Evolutionary conservation across 352 stramenopile species (phyloP).

Genomic region (Pythium vanterpoolii): DNA sequence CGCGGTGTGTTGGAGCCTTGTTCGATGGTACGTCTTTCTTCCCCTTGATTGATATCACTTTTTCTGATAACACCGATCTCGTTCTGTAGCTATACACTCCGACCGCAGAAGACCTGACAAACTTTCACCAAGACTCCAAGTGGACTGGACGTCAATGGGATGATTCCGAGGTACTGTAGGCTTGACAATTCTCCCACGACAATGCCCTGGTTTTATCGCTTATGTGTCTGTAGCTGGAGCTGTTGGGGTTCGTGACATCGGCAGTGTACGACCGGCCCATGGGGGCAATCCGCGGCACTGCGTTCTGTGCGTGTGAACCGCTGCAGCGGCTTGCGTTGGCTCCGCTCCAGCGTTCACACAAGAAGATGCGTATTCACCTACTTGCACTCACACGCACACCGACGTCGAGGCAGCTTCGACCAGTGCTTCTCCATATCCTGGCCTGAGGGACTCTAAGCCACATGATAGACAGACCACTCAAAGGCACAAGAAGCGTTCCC

Average conservation of each 20-base stretch:
- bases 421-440: constrained; percentile 26
- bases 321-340: constrained; percentile 60
- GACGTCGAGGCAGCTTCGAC: constrained; percentile 49
- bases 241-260: constrained; percentile 68
- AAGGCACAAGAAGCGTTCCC: constrained; percentile 2
- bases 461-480: neutral
- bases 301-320: constrained; percentile 61
- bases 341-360: constrained; percentile 3
- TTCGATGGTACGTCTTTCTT: constrained; percentile 46
- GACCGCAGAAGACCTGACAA: constrained; percentile 1
- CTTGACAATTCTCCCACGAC: neutral
- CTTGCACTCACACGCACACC: constrained; percentile 53
- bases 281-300: constrained; percentile 50
- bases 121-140: constrained; percentile 16
- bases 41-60: neutral
- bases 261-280: constrained; percentile 80
- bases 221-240: constrained; percentile 10
- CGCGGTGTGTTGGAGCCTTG: constrained; percentile 56
- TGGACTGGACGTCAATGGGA: constrained; percentile 19
- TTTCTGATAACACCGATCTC: neutral
- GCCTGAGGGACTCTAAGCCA: neutral
- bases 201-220: neutral
- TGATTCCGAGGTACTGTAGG: neutral
- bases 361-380: neutral
- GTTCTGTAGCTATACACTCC: constrained; percentile 25